A percentile compares a stretch with the other conserved stretches of the same genome.
These are phyloP conservation scores for Raphanus sativus DNA, from an alignment of 345 rosid genomes.

Conservation along the genomic window DNA sequence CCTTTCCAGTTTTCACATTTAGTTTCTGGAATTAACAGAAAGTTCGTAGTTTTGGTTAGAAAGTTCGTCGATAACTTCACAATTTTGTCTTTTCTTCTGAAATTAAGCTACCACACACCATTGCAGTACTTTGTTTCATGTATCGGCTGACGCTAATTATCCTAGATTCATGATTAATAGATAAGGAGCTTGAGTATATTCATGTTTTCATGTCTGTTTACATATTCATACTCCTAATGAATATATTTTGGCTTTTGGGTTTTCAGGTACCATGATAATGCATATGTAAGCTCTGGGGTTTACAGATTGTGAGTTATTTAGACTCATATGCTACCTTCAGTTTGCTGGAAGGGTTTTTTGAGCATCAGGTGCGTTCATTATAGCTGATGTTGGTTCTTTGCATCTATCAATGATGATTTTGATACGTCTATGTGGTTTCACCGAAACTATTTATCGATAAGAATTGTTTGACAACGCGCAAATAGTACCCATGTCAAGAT, in stretches of 20 bases:
- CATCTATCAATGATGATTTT: background rate
- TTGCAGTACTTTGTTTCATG: no score
- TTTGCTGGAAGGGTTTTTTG: background rate
- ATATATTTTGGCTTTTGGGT: background rate
- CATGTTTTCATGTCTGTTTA: background rate
- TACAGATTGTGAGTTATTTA: background rate
- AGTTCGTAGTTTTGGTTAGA: background rate
- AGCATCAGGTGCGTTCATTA: background rate
- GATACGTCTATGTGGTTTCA: constrained; percentile 2
- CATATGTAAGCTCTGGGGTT: constrained; percentile 4
- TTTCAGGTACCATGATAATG: constrained; percentile 39
- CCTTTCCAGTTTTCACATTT: background rate
- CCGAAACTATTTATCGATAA: constrained; percentile 39
- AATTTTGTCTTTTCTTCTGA: no score
- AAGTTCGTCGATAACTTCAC: background rate
- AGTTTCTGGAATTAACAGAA: background rate
- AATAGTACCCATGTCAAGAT: constrained; percentile 53
- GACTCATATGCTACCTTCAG: constrained; percentile 25
- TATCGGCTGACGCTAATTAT: background rate
- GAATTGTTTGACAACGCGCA: constrained; percentile 55
- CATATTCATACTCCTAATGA: background rate
- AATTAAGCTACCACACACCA: no score
- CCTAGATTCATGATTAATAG: background rate
- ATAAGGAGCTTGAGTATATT: background rate
- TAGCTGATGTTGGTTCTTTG: background rate